Base-by-base conservation (phyloP, 75 land plant species). In the Picea sitchensis region DNA sequence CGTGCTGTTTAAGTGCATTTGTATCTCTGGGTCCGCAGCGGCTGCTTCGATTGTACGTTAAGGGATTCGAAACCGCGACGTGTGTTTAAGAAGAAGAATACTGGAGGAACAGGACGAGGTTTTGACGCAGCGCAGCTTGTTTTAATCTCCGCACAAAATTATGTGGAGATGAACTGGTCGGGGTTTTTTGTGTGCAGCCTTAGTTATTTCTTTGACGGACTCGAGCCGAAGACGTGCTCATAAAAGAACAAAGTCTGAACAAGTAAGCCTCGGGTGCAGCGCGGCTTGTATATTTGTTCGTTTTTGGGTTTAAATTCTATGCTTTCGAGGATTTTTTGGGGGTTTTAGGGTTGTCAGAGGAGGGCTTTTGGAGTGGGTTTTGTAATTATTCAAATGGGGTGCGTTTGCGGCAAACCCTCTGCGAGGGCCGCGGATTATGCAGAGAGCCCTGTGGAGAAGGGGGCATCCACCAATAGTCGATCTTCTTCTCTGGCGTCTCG, bases 401-500 rank as follows among this genome's bases (percentile, higher is more conserved):
- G 54, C 23, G 69, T 65, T 14, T 71, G 74, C n/a, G 74, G 74
- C 3, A 71, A 71, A n/a, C 51, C 47, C 23, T 47, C 21, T 8
- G 23, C 41, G 13, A 71, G 14, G 54, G 34, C 51, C n/a, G 56
- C 12, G 2, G 56, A 51, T 1, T 51, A 51, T 51, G 56, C 2
- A 51, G 74, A 71, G 44, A 71, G 74, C 44, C 74, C 74, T 7
- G 74, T 1, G 18, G 74, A 71, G 13, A 71, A 71, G 74, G 18
- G 71, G 71, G 23, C 51, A 8, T 18, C n/a, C 23, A 44, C 74
- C 13, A 41, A 44, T 44, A 20, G 13, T 12, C n/a, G 4, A 44
- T 36, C 47, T 17, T 9, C 21, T 6, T 69, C 73, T 1, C 2
- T 47, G 51, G 54, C 23, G 41, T 44, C 51, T 23, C 74, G 74